A percentile compares a stretch with the other conserved stretches of the same genome.
Evolutionary conservation across 352 stramenopile genomes (phyloP).

Genomic region (Elongisporangium anandrum): DNA sequence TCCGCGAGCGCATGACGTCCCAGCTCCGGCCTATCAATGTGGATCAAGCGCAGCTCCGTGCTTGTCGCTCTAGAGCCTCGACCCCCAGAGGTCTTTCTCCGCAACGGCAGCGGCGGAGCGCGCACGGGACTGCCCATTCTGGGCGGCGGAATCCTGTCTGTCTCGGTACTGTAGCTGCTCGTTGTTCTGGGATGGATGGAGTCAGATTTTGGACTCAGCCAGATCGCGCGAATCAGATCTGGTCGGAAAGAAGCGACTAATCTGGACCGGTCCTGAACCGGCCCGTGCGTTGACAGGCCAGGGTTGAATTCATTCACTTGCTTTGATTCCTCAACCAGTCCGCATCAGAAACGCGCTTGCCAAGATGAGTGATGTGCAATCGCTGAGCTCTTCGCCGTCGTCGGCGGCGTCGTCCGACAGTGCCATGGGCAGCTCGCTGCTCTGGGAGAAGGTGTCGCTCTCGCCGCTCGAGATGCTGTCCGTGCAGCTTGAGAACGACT

Average conservation of each 20-base stretch:
- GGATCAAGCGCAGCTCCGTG: constrained; percentile 28
- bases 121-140: not conserved
- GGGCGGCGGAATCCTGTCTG: not conserved
- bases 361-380: constrained; percentile 42
- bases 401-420: constrained; percentile 28
- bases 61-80: not conserved
- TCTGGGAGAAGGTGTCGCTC: constrained; percentile 76
- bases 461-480: constrained; percentile 68
- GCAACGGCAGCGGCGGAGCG: not conserved
- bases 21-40: constrained; percentile 32
- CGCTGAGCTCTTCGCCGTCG: constrained; percentile 30
- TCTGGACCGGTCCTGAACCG: constrained; percentile 2
- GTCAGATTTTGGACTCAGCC: not conserved
- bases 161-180: too few relatives aligned
- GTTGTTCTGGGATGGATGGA: not conserved
- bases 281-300: not conserved
- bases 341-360: not conserved
- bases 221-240: not conserved
- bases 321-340: not conserved
- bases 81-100: not conserved
- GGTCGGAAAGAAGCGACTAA: not conserved
- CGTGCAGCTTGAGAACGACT: constrained; percentile 63
- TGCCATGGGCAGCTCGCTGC: constrained; percentile 52
- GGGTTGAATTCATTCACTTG: not conserved
- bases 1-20: constrained; percentile 11